Base-by-base conservation (phyloP, 164 flowering plant species). In the Berberis vulgaris region DNA sequence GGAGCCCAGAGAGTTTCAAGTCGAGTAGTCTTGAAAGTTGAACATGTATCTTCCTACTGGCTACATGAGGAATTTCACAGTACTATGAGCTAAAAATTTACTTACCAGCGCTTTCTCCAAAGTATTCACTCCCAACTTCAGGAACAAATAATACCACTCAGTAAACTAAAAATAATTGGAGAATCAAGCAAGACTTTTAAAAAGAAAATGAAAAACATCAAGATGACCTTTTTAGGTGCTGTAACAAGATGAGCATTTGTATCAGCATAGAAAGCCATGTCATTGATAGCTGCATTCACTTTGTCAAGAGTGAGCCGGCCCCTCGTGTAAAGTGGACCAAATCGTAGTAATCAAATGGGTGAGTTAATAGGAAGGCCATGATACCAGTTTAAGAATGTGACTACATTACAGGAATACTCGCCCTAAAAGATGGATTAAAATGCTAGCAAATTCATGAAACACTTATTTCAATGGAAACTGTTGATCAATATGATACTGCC, bases 231-330 rank as follows among this genome's bases (percentile, higher is more conserved):
- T 69, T 82, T 83, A 5, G 95, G 89, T 52, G 93, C 88, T 42
- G 84, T 26, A 45, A 91, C 72, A 65, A 91, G 95, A 41, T 83
- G 95, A n/a, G 89, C 77, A 73, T 84, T 91, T 65, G 93, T 82
- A 57, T 87, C 98, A 57, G 98, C 97, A 82, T 84, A 91, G 5
- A 83, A 60, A 46, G 93, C 93, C 89, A 94, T 91, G 65, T 91
- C 98, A 79, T 70, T 82, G 40, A 94, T 80, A 41, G 95, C 96
- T 67, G 89, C 84, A 73, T 94, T 94, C 62, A 88, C 80, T 76
- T 88, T 91, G 45, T 94, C 96, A n/a, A 88, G 69, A 40, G 96
- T 94, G 50, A 91, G 86, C 70, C 98, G 81, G 57, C 96, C 96
- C 76, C 85, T 91, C 98, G 91, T 94, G 74, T 94, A 94, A 75